These are phyloP conservation scores for Naganishia randhawae DNA, from an alignment of 768 basidiomycete genomes.

Conservation along the genomic window DNA sequence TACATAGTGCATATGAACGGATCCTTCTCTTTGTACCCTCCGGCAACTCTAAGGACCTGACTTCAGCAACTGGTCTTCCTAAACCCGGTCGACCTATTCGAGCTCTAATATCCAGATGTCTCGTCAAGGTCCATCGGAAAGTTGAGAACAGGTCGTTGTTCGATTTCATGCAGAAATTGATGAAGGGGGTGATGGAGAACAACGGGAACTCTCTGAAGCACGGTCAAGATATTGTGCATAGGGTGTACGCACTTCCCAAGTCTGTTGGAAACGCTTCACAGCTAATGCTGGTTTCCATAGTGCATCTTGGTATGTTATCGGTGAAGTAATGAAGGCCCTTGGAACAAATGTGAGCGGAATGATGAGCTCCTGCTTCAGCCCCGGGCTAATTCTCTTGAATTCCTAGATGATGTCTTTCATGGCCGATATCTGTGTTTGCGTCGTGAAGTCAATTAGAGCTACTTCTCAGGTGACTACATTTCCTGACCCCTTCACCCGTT, in stretches of 20 bases:
- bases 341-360: slow-evolving; percentile 70
- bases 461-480: slow-evolving; percentile 64
- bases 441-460: slow-evolving; percentile 64
- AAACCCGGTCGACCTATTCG: slow-evolving; percentile 81
- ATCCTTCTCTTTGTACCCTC: slow-evolving; percentile 40
- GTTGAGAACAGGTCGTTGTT: slow-evolving; percentile 82
- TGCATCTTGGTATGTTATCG: slow-evolving; percentile 78
- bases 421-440: slow-evolving; percentile 69
- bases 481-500: neutral
- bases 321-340: slow-evolving; percentile 78
- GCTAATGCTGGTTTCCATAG: slow-evolving; percentile 51
- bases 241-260: slow-evolving; percentile 59
- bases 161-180: slow-evolving; percentile 73
- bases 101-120: slow-evolving; percentile 70
- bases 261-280: slow-evolving; percentile 38
- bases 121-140: slow-evolving; percentile 67
- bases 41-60: slow-evolving; percentile 52
- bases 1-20: slow-evolving; percentile 28
- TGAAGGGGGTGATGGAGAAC: slow-evolving; percentile 69
- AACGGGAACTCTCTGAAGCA: slow-evolving; percentile 54
- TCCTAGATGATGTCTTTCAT: slow-evolving; percentile 89
- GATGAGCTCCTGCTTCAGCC: neutral
- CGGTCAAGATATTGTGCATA: slow-evolving; percentile 50
- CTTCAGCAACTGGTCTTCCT: slow-evolving; percentile 57
- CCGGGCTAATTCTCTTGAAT: neutral